phyloP scores from a whole-genome alignment of 495 filamentous ascomycete genomes.

The Chaetomidium leptoderma region DNA sequence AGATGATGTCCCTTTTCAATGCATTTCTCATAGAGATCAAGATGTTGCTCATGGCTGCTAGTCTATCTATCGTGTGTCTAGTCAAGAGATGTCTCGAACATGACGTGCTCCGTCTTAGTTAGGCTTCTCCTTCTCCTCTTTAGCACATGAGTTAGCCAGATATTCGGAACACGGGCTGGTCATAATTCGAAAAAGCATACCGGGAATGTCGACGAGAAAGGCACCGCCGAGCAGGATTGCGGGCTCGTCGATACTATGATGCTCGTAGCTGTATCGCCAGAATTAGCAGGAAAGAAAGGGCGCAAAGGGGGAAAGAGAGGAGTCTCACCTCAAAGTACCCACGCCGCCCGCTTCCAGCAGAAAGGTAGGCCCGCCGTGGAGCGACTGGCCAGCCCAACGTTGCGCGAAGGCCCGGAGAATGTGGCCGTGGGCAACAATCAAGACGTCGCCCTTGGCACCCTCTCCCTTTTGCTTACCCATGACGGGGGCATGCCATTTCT shows the following conservation, averaged over 20 bases:
- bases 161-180: not conserved
- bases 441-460: conserved; percentile 45
- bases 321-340: conserved; percentile 63
- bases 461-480: conserved; percentile 45
- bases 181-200: not conserved
- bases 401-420: conserved; percentile 86
- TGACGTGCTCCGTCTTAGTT: no score
- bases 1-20: not conserved
- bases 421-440: conserved; percentile 76
- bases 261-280: conserved; percentile 51
- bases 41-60: not conserved
- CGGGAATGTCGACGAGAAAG: conserved; percentile 54
- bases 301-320: not conserved
- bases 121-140: not conserved
- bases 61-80: not conserved
- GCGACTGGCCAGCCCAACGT: conserved; percentile 70
- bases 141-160: not conserved
- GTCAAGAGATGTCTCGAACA: no score
- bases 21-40: not conserved
- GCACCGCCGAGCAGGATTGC: conserved; percentile 64
- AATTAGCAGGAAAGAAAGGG: conserved; percentile 19
- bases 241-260: conserved; percentile 62
- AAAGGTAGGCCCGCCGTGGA: conserved; percentile 62
- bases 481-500: conserved; percentile 50
- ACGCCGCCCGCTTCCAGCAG: conserved; percentile 81